Base-by-base conservation (phyloP, 345 rosid genomes). In the Mangifera indica region DNA sequence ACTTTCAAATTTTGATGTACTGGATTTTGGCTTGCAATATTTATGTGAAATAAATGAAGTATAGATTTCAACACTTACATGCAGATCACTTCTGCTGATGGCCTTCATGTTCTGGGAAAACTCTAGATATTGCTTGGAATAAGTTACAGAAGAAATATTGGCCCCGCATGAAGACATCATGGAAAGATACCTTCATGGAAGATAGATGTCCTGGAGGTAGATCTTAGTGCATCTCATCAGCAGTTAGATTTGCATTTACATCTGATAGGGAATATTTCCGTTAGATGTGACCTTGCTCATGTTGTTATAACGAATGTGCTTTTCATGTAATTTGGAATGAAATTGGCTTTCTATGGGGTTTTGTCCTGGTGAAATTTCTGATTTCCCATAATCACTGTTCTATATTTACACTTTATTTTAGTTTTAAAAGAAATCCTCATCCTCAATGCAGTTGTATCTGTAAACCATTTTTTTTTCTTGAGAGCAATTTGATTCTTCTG, bases 101-200 rank as follows among this genome's bases (percentile, higher is more conserved):
- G 71, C 73, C 69, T 46, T 83, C 87, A 26, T 87, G 87, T 77
- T 84, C 86, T 61, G 97, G 91, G 56, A 86, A 87, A 76, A 94
- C 97, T 52, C 96, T 95, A 4, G 89, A 87, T 59, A 87, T 93
- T 63, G 87, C 88, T 26, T 89, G 97, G 97, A 89, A 81, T 42
- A 88, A 82, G 70, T 88, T 91, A 72, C 98, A 91, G 84, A 94
- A 85, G 86, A 84, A 76, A 22, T 79, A 86, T 34, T 74, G 70
- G 78, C 74, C 82, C 10, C 86, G 77, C 73, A 79, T 76, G 72
- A 87, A 86, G 77, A 77, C 85, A 72, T 86, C 88, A 90, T 66
- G 94, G 89, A 32, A 94, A 91, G 86, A 84, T 93, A 76, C 86
- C 82, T 79, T 82, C 89, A 14, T 83, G 93, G 81, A 93, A 82